Percentiles rank a stretch among this genome's conserved stretches.
Conservation (phyloP, 768 basidiomycete genomes). For the Boletus vinaceobasis region DNA sequence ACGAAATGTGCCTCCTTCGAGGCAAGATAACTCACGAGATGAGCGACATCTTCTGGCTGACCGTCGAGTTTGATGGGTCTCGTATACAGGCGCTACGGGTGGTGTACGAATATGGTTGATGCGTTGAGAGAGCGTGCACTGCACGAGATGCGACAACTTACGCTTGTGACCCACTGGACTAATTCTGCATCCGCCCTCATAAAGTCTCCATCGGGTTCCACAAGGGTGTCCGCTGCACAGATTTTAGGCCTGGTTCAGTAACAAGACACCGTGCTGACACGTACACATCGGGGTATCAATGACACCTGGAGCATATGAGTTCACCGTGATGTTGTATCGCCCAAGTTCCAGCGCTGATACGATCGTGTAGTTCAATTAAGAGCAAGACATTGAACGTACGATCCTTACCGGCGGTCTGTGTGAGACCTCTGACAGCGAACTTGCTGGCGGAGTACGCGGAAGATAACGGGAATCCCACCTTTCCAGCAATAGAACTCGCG, state of each 20-base stretch:
- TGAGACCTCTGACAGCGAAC: slow-evolving; percentile 40
- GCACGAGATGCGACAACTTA: background rate
- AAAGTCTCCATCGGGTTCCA: background rate
- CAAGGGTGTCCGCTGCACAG: background rate
- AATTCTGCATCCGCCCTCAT: background rate
- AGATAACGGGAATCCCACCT: background rate
- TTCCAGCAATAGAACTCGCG: slow-evolving; percentile 18
- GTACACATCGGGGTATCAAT: slow-evolving; percentile 32
- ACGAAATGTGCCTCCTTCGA: slow-evolving; percentile 37
- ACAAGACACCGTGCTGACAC: background rate
- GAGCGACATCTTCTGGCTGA: slow-evolving; percentile 34
- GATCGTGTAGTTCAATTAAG: background rate
- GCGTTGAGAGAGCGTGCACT: background rate
- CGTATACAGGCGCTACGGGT: background rate
- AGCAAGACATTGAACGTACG: background rate
- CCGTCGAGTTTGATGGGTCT: slow-evolving; percentile 13
- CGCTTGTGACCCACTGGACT: background rate
- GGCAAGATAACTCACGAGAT: slow-evolving; percentile 35
- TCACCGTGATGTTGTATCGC: slow-evolving; percentile 36
- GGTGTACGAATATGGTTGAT: background rate
- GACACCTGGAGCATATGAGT: slow-evolving; percentile 38
- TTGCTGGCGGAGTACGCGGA: slow-evolving; percentile 36
- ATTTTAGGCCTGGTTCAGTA: background rate
- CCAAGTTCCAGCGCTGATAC: slow-evolving; percentile 29
- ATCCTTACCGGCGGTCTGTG: slow-evolving; percentile 36